A percentile compares a stretch with the other conserved stretches of the same genome.
These are phyloP conservation scores for Hysterium pulicare DNA, from an alignment of 2,329 filamentous ascomycete species.

Conservation along the genomic window DNA sequence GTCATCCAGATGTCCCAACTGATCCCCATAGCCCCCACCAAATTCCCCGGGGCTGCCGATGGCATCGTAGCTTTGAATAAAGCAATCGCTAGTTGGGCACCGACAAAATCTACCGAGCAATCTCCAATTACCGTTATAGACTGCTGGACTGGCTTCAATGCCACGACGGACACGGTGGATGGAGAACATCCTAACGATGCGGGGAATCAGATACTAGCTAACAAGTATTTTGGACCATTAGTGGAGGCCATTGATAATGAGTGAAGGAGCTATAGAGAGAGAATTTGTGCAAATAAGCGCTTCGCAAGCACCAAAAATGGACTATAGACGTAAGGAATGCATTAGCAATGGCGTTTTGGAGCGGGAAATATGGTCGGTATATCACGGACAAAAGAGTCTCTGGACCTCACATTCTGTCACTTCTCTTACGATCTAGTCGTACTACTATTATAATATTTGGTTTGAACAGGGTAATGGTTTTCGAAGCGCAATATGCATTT, in stretches of 20 bases:
- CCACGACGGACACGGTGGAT: constrained; percentile 27
- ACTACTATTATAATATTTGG: too few relatives aligned
- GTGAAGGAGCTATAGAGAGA: background rate
- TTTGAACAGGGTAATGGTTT: too few relatives aligned
- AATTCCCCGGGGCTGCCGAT: constrained; percentile 16
- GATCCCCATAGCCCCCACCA: constrained; percentile 22
- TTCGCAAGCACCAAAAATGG: too few relatives aligned
- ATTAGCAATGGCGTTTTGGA: too few relatives aligned
- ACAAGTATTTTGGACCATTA: constrained; percentile 21
- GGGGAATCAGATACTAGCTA: constrained; percentile 29
- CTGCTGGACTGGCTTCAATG: constrained; percentile 26
- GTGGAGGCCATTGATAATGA: constrained; percentile 16
- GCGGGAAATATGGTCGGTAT: too few relatives aligned
- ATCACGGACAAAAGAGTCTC: too few relatives aligned
- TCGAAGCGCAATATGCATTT: too few relatives aligned
- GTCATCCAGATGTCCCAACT: constrained; percentile 19
- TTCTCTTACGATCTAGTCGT: too few relatives aligned
- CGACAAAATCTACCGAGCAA: constrained; percentile 15
- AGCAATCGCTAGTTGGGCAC: constrained; percentile 14
- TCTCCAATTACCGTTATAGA: constrained; percentile 29
- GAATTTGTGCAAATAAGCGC: too few relatives aligned
- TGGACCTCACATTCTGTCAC: too few relatives aligned
- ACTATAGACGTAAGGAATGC: too few relatives aligned
- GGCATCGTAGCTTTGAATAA: constrained; percentile 20
- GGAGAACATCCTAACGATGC: constrained; percentile 33